These are phyloP conservation scores for Ambrosiella cleistominuta DNA, from an alignment of 2,329 filamentous ascomycete species.

Conservation along the genomic window DNA sequence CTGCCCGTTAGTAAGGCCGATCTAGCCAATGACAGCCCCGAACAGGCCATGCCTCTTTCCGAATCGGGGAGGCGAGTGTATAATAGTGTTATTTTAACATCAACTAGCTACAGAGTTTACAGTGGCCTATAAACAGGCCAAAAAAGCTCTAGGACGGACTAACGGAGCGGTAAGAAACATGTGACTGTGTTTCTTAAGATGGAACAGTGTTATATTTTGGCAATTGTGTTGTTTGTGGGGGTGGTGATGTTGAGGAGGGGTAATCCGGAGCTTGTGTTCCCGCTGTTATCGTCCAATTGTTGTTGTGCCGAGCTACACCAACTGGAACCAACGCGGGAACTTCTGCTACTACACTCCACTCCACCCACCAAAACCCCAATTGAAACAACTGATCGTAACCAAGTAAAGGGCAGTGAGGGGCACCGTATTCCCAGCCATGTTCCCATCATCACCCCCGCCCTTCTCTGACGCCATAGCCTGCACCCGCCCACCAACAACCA, in stretches of 20 bases:
- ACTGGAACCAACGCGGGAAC: no score
- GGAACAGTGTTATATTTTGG: no score
- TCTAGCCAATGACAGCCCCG: slow-evolving; percentile 15
- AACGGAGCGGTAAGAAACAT: neutral
- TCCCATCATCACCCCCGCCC: neutral
- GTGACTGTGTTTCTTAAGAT: neutral
- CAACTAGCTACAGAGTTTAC: neutral
- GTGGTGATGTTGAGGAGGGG: neutral
- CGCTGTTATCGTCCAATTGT: no score
- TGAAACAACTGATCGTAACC: neutral
- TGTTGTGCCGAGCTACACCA: no score
- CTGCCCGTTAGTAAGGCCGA: slow-evolving; percentile 21
- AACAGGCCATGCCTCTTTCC: slow-evolving; percentile 11
- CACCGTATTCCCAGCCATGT: neutral
- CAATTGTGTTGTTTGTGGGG: neutral
- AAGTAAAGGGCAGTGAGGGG: neutral
- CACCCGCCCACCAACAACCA: neutral
- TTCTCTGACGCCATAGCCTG: neutral
- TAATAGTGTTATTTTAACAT: slow-evolving; percentile 2
- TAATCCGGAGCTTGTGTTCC: neutral
- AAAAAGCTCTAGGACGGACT: no score
- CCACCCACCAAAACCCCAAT: neutral
- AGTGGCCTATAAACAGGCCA: neutral
- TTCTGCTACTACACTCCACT: neutral
- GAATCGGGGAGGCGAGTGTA: neutral